Conservation (phyloP, 495 filamentous ascomycete species). For the Xeromyces bisporus region DNA sequence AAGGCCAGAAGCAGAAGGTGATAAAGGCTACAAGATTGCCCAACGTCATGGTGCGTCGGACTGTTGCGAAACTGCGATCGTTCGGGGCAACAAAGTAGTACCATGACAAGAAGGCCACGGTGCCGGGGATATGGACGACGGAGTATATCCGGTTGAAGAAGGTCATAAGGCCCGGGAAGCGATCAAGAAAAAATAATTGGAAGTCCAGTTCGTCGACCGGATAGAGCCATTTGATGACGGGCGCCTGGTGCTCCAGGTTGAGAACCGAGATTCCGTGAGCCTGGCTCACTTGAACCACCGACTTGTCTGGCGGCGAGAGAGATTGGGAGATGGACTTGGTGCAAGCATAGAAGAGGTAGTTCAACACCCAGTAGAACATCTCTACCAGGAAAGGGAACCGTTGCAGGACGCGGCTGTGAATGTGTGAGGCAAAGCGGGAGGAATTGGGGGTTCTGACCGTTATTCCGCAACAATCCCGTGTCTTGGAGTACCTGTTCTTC, state of each 20-base stretch:
- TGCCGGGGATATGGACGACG: conserved; percentile 49
- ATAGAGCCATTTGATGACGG: conserved; percentile 35
- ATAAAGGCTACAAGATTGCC: conserved; percentile 44
- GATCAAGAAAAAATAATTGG: conserved; percentile 43
- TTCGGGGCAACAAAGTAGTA: conserved; percentile 45
- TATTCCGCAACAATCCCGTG: conserved; percentile 28
- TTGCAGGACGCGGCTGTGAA: conserved; percentile 37
- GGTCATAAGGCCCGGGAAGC: conserved; percentile 36
- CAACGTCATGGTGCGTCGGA: conserved; percentile 45
- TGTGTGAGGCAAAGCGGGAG: conserved; percentile 34
- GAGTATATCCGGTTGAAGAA: conserved; percentile 46
- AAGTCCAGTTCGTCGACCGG: conserved; percentile 36
- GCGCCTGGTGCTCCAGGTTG: conserved; percentile 38
- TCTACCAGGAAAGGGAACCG: conserved; percentile 39
- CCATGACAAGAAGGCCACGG: conserved; percentile 48
- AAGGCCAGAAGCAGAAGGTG: conserved; percentile 45
- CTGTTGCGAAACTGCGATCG: conserved; percentile 35
- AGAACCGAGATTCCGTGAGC: conserved; percentile 44
- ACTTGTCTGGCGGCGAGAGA: conserved; percentile 20
- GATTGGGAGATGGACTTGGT: conserved; percentile 42
- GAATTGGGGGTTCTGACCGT: conserved; percentile 38
- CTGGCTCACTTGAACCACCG: conserved; percentile 51
- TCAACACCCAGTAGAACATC: conserved; percentile 57
- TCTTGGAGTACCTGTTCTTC: conserved; percentile 2
- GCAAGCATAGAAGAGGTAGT: conserved; percentile 45